phyloP scores from a whole-genome alignment of 208 protist species.

The Leishmania tarentolae region DNA sequence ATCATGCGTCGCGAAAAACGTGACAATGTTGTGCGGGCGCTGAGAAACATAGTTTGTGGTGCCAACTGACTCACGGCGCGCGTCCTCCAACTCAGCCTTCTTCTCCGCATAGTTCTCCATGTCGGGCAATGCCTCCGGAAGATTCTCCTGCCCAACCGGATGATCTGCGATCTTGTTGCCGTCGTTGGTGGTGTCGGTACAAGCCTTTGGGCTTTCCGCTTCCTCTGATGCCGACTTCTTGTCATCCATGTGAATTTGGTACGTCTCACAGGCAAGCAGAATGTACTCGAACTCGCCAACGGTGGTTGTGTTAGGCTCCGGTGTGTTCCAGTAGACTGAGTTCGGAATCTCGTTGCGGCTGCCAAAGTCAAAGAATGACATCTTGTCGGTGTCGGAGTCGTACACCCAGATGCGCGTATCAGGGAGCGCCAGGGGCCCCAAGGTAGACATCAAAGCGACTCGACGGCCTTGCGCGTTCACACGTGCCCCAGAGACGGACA shows the following conservation, averaged over 20 bases:
- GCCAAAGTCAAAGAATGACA: constrained; percentile 81
- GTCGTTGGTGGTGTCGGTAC: background rate
- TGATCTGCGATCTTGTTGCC: constrained; percentile 18
- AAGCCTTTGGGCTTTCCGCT: constrained; percentile 7
- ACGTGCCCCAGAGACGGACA: constrained; percentile 58
- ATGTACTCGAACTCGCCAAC: constrained; percentile 89
- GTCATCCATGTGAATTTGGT: constrained; percentile 46
- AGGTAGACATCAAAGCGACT: constrained; percentile 78
- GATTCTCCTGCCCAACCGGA: constrained; percentile 42
- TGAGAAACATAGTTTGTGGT: constrained; percentile 63
- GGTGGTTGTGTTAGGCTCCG: constrained; percentile 81
- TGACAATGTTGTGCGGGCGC: constrained; percentile 81
- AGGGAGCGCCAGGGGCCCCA: constrained; percentile 37
- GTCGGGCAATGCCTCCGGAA: constrained; percentile 73
- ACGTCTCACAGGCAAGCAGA: constrained; percentile 88
- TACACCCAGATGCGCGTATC: constrained; percentile 91
- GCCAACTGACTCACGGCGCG: constrained; percentile 48
- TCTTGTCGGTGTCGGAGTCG: constrained; percentile 88
- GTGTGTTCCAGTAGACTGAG: constrained; percentile 89
- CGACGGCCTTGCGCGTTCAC: constrained; percentile 86
- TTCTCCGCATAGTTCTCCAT: constrained; percentile 84
- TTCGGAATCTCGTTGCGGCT: constrained; percentile 69
- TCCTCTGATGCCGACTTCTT: constrained; percentile 11
- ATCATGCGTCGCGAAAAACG: constrained; percentile 82
- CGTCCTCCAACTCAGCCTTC: constrained; percentile 37